These are phyloP conservation scores for Diaporthe citriasiana DNA, from an alignment of 2,329 filamentous ascomycete species.

Conservation along the genomic window DNA sequence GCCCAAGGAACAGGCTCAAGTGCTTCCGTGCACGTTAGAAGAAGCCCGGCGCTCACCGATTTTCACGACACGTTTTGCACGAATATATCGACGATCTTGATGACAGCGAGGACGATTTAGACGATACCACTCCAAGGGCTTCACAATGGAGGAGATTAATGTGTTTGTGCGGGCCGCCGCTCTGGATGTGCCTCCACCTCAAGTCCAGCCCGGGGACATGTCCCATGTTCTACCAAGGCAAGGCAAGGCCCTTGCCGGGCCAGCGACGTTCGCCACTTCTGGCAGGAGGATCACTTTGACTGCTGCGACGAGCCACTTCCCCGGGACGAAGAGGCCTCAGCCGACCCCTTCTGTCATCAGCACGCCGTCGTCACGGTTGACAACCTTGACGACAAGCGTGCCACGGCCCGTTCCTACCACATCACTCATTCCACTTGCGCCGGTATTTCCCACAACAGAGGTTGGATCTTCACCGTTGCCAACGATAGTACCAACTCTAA, in stretches of 20 bases:
- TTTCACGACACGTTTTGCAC: not conserved
- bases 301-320: conserved; percentile 18
- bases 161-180: not conserved
- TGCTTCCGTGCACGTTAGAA: conserved; percentile 23
- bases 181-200: not conserved
- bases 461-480: not conserved
- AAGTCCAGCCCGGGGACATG: not conserved
- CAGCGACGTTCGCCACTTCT: conserved; percentile 19
- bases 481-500: conserved; percentile 8
- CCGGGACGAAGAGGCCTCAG: conserved; percentile 9
- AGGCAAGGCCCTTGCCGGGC: not conserved
- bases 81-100: conserved; percentile 3
- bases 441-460: not conserved
- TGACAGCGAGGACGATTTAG: not conserved
- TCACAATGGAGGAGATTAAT: conserved; percentile 21
- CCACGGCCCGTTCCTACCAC: conserved; percentile 4
- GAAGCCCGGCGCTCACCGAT: conserved; percentile 15
- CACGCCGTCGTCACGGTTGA: conserved; percentile 5
- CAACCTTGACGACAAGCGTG: conserved; percentile 18
- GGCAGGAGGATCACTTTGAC: conserved; percentile 21
- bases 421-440: not conserved
- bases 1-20: conserved; percentile 28
- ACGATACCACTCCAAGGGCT: not conserved
- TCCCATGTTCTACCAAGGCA: conserved; percentile 22
- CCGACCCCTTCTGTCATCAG: not conserved